Evolutionary conservation across 805 yeast species (phyloP), one percentile per base, ranked within the genome.

Genomic region (Nakazawaea ernobii): DNA sequence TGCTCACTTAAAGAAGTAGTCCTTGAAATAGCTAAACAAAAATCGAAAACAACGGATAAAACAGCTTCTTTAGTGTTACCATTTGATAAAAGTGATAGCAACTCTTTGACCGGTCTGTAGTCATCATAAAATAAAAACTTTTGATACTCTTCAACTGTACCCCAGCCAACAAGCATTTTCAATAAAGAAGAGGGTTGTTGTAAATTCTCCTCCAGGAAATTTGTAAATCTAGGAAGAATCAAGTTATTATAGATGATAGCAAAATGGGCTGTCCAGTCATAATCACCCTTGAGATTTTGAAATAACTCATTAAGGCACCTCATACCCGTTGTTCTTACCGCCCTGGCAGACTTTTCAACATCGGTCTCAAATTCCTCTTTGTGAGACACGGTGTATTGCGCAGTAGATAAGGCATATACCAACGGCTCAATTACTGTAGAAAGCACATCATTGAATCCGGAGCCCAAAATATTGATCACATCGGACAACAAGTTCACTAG

Each of bases 181-280:
- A 91, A 67, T 39, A 92, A 60, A 0, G 95, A 75, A 0, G 97
- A 89, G 0, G 92, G 83, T 56, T 85, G 89, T 59, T 89, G 95
- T 30, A 84, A 68, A 60, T 92, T 94, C 56, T 86, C 96, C 36
- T 67, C 74, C 3, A 84, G 84, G 62, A 92, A 92, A 10, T 73
- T 68, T 1, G 51, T 69, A 55, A 94, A 69, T 57, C 95, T 77
- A 7, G 95, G 90, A 17, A 61, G 56, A 11, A 92, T 68, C 20
- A 89, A 69, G 24, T 68, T 59, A 3, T 63, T 59, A 57, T 77
- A 84, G 10, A 94, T 75, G 1, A 63, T 55, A 11, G 68, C 67
- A 15, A 77, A 71, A 52, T 73, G 73, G 8, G 68, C 66, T 6
- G 58, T 52, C 96, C 97, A 90, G 32, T 75, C 62, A 45, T 70